phyloP scores from a whole-genome alignment of 2,329 filamentous ascomycete species.

The Aureobasidium sp. region DNA sequence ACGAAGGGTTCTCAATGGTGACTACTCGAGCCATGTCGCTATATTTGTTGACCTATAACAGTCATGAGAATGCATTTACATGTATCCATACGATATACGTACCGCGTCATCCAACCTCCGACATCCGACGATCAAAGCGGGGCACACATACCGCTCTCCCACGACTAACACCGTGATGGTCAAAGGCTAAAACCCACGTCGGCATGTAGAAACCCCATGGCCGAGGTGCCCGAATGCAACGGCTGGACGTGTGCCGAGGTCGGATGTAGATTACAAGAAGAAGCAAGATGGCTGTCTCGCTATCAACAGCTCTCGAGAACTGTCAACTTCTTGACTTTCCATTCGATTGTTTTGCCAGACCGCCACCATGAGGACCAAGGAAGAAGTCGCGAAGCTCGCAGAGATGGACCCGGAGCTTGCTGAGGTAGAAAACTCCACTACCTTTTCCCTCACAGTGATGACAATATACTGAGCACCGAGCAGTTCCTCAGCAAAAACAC shows the following conservation, averaged over 20 bases:
- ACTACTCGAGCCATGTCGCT: no score
- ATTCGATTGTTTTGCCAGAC: neutral
- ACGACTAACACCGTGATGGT: neutral
- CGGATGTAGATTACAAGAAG: neutral
- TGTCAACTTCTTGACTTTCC: neutral
- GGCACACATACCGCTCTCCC: neutral
- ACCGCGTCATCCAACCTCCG: neutral
- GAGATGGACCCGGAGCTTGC: conserved; percentile 17
- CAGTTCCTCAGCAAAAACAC: conserved; percentile 15
- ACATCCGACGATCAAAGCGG: neutral
- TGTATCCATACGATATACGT: neutral
- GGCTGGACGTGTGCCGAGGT: neutral
- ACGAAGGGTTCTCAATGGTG: no score
- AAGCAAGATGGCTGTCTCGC: neutral
- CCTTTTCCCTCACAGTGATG: no score
- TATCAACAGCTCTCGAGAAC: neutral
- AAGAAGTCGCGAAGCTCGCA: conserved; percentile 15
- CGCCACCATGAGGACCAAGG: conserved; percentile 4
- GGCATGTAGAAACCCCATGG: neutral
- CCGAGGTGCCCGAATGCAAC: neutral
- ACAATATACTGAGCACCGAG: neutral
- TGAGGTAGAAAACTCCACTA: neutral
- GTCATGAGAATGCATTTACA: no score
- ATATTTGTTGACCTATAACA: no score
- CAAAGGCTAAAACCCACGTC: neutral